Evolutionary conservation across 2,329 filamentous ascomycete species (phyloP), one percentile per base, ranked within the genome.

Genomic region (Akanthomyces uredinophilus): DNA sequence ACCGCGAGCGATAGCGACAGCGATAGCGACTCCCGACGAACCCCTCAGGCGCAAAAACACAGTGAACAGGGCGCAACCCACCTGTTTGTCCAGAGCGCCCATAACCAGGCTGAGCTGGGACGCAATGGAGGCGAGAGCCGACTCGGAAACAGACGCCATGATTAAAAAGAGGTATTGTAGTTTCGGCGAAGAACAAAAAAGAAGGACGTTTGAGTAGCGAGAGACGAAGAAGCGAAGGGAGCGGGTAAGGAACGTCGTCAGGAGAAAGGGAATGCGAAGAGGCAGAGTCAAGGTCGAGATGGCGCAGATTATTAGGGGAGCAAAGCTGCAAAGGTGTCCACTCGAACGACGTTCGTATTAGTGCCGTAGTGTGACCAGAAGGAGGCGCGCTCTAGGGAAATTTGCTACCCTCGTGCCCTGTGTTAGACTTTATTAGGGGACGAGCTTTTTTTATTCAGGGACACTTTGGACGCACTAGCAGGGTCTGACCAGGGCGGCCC

Each of bases 51-150:
- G 56, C 46, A 51, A 43, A 59, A 59, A 51, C 55, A 52, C 16
- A 59, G 50, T 63, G 49, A 20, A 46, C 29, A 20, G 29, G 35
- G 39, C 29, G 24, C 52, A 57, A 60, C 61, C 44, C 51, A 64
- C 62, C 62, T 64, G 62, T 37, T 64, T 64, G 6, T 64, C 62
- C 18, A 64, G 62, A 64, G 57, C 62, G 16, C 58, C 58, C 62
- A 64, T 64, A 32, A 64, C 62, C 24, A 51, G 57, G 62, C 52
- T 54, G 18, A 64, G 62, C 62, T 61, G 57, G 51, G 62, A 46
- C 22, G 57, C 52, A 49, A 64, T 64, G 58, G 57, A 53, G 56
- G 47, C 62, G n/a, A 64, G 51, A 16, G 57, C 62, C 51, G 62
- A 55, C 18, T 64, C 62, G 47, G 57, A 51, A 32, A 44, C 58